phyloP scores from a whole-genome alignment of 2,329 filamentous ascomycete species.

The Cercospora janseana region DNA sequence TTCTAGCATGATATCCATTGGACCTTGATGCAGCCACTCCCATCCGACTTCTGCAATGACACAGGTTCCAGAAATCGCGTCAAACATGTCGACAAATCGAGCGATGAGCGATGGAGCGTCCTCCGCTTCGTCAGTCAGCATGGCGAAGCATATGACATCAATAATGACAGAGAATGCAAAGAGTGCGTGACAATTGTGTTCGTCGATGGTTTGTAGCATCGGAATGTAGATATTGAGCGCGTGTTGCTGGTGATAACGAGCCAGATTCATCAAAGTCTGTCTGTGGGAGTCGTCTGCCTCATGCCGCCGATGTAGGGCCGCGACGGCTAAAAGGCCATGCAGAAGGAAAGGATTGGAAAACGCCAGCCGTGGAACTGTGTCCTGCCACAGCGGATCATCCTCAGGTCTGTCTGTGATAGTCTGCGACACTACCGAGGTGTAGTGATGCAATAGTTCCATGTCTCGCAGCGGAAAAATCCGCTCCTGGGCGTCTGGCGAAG shows the following conservation, averaged over 20 bases:
- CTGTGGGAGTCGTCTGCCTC: conserved; percentile 12
- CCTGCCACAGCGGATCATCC: conserved; percentile 20
- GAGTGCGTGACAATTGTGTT: conserved; percentile 27
- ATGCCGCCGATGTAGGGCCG: conserved; percentile 22
- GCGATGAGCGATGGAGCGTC: conserved; percentile 11
- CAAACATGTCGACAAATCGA: conserved; percentile 24
- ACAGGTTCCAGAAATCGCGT: conserved; percentile 21
- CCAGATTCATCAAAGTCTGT: conserved; percentile 21
- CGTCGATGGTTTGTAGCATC: conserved; percentile 23
- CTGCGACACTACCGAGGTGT: conserved; percentile 20
- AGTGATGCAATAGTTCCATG: conserved; percentile 31
- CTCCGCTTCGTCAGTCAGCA: conserved; percentile 17
- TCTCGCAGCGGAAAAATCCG: conserved; percentile 24
- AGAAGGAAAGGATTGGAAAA: conserved; percentile 25
- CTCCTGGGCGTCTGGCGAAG: conserved; percentile 13
- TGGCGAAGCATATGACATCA: conserved; percentile 19
- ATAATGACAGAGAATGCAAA: conserved; percentile 27
- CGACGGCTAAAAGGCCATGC: conserved; percentile 23
- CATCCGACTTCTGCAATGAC: conserved; percentile 20
- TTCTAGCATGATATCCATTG: conserved; percentile 16
- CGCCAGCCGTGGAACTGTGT: conserved; percentile 21
- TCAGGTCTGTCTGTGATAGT: conserved; percentile 19
- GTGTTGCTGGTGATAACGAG: conserved; percentile 29
- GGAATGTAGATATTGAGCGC: conserved; percentile 27
- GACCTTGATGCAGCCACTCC: conserved; percentile 18